Evolutionary conservation across 805 yeast genomes (phyloP).

Genomic region (Lachancea waltii): DNA sequence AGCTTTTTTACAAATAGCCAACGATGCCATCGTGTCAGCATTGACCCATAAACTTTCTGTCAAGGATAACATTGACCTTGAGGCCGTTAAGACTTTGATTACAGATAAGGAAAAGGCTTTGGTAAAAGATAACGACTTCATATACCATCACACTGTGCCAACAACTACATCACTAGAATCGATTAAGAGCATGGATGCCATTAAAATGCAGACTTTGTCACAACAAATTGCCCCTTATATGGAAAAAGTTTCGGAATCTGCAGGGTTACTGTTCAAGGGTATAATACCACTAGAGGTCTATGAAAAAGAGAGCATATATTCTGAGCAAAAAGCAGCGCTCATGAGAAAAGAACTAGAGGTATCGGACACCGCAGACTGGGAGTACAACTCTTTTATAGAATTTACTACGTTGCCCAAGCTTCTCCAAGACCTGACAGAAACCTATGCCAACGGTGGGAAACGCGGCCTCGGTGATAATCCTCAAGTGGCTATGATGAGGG

Average conservation of each 20-base stretch:
- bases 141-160: conserved; percentile 77
- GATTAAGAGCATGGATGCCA: conserved; percentile 48
- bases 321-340: conserved; percentile 80
- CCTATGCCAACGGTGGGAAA: conserved; percentile 28
- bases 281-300: conserved; percentile 84
- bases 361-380: conserved; percentile 72
- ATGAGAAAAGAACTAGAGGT: conserved; percentile 68
- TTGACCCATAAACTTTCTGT: conserved; percentile 31
- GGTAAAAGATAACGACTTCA: conserved; percentile 81
- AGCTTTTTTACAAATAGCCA: conserved; percentile 51
- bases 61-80: conserved; percentile 32
- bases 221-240: conserved; percentile 42
- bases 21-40: conserved; percentile 31
- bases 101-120: conserved; percentile 37
- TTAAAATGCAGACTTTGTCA: conserved; percentile 64
- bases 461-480: conserved; percentile 15
- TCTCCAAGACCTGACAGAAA: conserved; percentile 44
- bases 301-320: conserved; percentile 78
- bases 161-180: conserved; percentile 33
- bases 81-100: conserved; percentile 27
- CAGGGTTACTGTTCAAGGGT: conserved; percentile 58
- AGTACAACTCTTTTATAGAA: conserved; percentile 71
- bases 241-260: conserved; percentile 33
- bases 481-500: conserved; percentile 26
- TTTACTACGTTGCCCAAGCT: conserved; percentile 70